Base-by-base conservation (phyloP, 2,329 filamentous ascomycete genomes). In the Berkeleyomyces basicola region DNA sequence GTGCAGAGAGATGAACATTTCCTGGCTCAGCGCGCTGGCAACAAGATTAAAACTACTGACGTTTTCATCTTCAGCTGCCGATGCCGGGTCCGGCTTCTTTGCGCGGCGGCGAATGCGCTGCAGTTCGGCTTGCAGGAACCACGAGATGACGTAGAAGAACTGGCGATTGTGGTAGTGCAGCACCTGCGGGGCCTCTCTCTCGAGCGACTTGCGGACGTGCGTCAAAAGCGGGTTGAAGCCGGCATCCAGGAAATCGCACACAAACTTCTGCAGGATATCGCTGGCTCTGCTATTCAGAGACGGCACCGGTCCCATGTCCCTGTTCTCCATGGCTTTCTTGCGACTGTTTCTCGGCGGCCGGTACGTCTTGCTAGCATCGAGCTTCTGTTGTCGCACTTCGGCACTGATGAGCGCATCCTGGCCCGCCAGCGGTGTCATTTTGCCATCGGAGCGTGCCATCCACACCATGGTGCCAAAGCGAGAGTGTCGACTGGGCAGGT, bases 401-500 rank as follows among this genome's bases (percentile, higher is more conserved):
- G 84, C 81, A 68, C 90, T 84, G 2, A 84, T 81, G 53, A 99
- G 80, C 3, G 88, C 88, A 68, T 90, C 86, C 70, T 97, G 92
- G 0, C 93, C 93, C 0, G 90, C 91, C 1, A 99, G 81, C 0
- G 91, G 90, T 0, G 88, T 87, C 68, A 93, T 82, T 69, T 91
- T 91, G 59, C 87, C 84, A 67, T 91, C 87, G 58, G 90, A 87
- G 63, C 91, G 80, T 74, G 95, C 90, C 44, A 99, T 83, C 91
- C 92, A 97, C 42, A 96, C 84, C 88, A 97, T 97, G 9, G 91
- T 95, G 2, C 93, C 93, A 69, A 97, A 99, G 42, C 93, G 83
- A 68, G 91, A 95, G 72, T 99, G 93, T 58, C 93, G 79, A 2
- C 90, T 91, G 0, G 91, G 88, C 2, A 87, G 88, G 70, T 85